Percentiles rank a stretch among this genome's conserved stretches.
phyloP scores from a whole-genome alignment of 225 moss, liverwort and hornwort genomes.

The Marchantia polymorpha region DNA sequence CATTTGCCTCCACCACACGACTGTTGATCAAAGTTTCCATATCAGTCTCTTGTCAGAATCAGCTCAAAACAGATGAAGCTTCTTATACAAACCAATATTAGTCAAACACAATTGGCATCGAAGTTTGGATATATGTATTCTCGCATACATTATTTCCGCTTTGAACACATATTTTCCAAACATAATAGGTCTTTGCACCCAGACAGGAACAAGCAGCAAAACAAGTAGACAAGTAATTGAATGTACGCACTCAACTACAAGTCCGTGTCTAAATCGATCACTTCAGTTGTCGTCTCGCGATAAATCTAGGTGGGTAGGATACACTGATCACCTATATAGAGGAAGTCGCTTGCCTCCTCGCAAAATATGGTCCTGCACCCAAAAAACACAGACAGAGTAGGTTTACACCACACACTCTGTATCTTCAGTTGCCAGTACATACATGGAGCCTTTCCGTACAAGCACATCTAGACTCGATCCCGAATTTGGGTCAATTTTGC shows the following conservation, averaged over 20 bases:
- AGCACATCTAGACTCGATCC: not conserved
- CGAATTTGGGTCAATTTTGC: not conserved
- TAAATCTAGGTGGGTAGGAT: not conserved
- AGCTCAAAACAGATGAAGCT: not conserved
- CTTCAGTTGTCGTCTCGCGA: not conserved
- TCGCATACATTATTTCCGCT: not conserved
- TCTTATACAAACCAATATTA: not conserved
- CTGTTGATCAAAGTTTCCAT: slow-evolving; percentile 32
- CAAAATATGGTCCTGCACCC: slow-evolving; percentile 61
- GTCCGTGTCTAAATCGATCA: not conserved
- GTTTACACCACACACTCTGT: slow-evolving; percentile 1
- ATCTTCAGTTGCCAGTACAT: not conserved
- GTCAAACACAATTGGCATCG: not conserved
- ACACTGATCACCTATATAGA: slow-evolving; percentile 54
- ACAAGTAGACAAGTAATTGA: not conserved
- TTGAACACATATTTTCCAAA: not conserved
- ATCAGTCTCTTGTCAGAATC: not conserved
- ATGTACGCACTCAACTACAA: not conserved
- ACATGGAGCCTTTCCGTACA: no score
- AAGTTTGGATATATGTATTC: not conserved
- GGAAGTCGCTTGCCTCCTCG: slow-evolving; percentile 78
- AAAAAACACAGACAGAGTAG: not conserved
- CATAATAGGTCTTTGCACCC: not conserved
- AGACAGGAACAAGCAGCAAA: not conserved
- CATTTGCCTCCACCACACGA: slow-evolving; percentile 73